Base-by-base conservation (phyloP, 78 protist species). In the Dictyostelium intermedium region DNA sequence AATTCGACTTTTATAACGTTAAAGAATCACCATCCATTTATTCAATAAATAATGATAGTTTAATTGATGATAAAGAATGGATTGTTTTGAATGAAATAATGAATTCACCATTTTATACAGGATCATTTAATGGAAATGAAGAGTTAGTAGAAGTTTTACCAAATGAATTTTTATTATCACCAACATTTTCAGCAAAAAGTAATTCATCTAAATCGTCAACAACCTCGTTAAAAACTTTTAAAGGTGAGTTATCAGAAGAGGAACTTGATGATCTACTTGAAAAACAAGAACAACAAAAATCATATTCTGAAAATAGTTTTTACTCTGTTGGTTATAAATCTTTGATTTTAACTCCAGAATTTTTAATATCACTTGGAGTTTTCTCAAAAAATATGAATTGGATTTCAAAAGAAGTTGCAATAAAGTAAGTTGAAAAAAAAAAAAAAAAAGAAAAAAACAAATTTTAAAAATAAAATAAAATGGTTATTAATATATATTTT, bases 331-430 rank as follows among this genome's bases (percentile, higher is more conserved):
- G 41, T 5, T 25, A 20, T 14, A 50, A 34, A 34, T 82, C 86
- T 16, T 35, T 82, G 6, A 82, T 82, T 60, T 25, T 35, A 16
- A 82, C 86, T 23, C 86, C 86, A 56, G 86, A 82, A 35, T 82
- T 82, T 23, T 35, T 82, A 56, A 56, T 34, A 2, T 82, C 86
- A 5, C 39, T 82, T 2, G 32, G 37, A 16, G 35, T 35, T n/a
- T 82, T 82, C 50, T 30, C 37, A 18, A 13, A 82, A 82, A 56
- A 56, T 60, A 82, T 82, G 86, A 45, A 25, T 56, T 56, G 50
- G 70, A 27, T 82, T 56, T 25, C 86, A 25, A 82, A 56, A 35
- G 53, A 82, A n/a, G 47, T 82, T 35, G 35, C 86, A 13, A 20
- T 39, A 18, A 50, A 82, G 86, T 82, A 82, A 35, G 45, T 32